Evolutionary conservation across 2,329 filamentous ascomycete genomes (phyloP), one percentile per base, ranked within the genome.

Genomic region (Rutstroemia sp.): DNA sequence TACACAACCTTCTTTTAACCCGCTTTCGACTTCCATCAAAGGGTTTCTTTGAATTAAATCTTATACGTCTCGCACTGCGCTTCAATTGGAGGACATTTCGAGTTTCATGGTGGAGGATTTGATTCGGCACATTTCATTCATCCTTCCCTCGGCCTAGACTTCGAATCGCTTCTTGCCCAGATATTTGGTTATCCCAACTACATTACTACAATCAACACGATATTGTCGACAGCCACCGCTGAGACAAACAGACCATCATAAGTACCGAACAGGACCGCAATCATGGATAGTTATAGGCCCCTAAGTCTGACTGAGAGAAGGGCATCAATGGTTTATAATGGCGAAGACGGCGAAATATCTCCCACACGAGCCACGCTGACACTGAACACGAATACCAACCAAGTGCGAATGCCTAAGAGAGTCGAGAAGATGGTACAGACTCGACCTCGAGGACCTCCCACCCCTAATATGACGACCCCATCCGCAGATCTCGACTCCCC

Each of bases 401-500:
- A 60, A 57, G 62, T 60, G 14, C 63, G 65, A 44, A 56, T 68
- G 39, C 64, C 63, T 1, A 73, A 76, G 39, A 72, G 74, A 57
- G 70, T 79, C 61, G 79, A 82, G 56, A 85, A 85, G 71, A 73
- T 80, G 61, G 69, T 73, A 3, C 77, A 80, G 62, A 70, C 73
- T 38, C 70, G 74, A 7, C 72, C 80, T 63, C 73, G 81, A 68
- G 83, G 82, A 0, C 83, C 83, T 6, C 83, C 83, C 19, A 86
- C 83, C 2, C 83, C 83, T 12, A 86, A 81, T 70, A 84, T 86
- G 81, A 81, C 76, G 52, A 85, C 82, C 10, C 82, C 82, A 0
- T 81, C 80, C 5, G 76, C 79, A 60, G 82, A 85, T 61, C 84
- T 82, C 61, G 81, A 86, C 52, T 69, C 68, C 25, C 67, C 68